These are phyloP conservation scores for Ilyonectria destructans DNA, from an alignment of 2,329 filamentous ascomycete species.

Conservation along the genomic window DNA sequence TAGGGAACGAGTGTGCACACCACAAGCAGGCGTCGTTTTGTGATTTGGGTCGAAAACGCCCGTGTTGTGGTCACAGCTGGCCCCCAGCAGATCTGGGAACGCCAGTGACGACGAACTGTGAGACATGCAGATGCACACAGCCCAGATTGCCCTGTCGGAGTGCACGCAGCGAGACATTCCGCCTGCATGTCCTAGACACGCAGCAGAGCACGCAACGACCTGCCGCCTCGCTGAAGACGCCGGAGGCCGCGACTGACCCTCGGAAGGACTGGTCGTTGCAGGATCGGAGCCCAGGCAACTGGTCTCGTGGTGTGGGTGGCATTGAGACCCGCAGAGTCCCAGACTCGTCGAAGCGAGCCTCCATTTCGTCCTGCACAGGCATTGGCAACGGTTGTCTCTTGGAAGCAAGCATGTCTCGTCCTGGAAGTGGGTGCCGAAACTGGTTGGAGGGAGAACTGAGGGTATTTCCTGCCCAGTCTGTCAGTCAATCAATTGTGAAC, in stretches of 20 bases:
- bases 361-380: conserved; percentile 21
- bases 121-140: conserved; percentile 49
- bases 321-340: conserved; percentile 32
- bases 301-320: conserved; percentile 27
- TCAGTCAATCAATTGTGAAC: conserved; percentile 25
- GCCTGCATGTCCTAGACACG: conserved; percentile 55
- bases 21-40: not conserved
- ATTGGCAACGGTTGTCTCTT: conserved; percentile 31
- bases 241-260: conserved; percentile 23
- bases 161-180: conserved; percentile 56
- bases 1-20: conserved; percentile 3
- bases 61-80: conserved; percentile 6
- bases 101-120: conserved; percentile 34
- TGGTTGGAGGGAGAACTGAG: conserved; percentile 21
- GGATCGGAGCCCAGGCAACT: conserved; percentile 27
- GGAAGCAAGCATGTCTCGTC: conserved; percentile 30
- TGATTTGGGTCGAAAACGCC: conserved; percentile 1
- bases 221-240: conserved; percentile 42
- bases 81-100: conserved; percentile 19
- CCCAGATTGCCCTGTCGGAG: conserved; percentile 56
- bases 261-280: conserved; percentile 23
- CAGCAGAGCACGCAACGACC: conserved; percentile 42
- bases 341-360: conserved; percentile 31
- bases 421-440: conserved; percentile 19
- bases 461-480: not conserved